phyloP scores from a whole-genome alignment of 805 yeast genomes.

The Debaryomyces castellii region DNA sequence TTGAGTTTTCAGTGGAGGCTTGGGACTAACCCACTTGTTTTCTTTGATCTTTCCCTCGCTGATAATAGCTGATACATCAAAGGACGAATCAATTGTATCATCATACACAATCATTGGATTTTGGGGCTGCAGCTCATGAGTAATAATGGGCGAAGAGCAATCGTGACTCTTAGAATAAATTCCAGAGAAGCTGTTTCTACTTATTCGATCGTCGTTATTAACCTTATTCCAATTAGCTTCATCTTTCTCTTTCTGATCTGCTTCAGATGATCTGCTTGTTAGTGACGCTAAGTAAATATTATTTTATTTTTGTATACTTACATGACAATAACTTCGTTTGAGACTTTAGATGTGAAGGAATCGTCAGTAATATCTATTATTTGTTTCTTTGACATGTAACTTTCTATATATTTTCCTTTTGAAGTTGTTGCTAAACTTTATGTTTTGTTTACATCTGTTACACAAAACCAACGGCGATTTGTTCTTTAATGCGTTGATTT shows the following conservation, averaged over 20 bases:
- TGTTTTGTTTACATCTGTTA: background rate
- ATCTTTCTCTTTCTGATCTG: background rate
- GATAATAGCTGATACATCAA: background rate
- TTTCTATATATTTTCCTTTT: background rate
- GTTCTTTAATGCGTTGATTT: background rate
- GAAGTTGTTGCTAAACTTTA: background rate
- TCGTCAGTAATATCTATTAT: slow-evolving; percentile 12
- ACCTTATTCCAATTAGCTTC: background rate
- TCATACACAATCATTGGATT: slow-evolving; percentile 4
- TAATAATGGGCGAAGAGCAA: background rate
- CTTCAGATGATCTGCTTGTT: slow-evolving; percentile 1
- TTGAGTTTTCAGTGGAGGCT: slow-evolving; percentile 9
- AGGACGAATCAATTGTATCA: slow-evolving; percentile 17
- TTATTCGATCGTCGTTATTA: background rate
- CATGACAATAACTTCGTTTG: slow-evolving; percentile 19
- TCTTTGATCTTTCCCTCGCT: background rate
- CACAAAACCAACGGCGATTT: slow-evolving; percentile 1
- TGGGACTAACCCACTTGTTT: background rate
- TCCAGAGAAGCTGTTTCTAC: background rate
- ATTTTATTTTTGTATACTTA: slow-evolving; percentile 10
- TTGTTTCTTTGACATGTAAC: slow-evolving; percentile 10
- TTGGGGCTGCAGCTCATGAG: background rate
- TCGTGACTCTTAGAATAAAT: background rate
- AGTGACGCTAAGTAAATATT: background rate
- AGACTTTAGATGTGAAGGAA: slow-evolving; percentile 1